A percentile compares a stretch with the other conserved stretches of the same genome.
These are phyloP conservation scores for Eurotiales sp. DNA, from an alignment of 2,329 filamentous ascomycete genomes.

Conservation along the genomic window DNA sequence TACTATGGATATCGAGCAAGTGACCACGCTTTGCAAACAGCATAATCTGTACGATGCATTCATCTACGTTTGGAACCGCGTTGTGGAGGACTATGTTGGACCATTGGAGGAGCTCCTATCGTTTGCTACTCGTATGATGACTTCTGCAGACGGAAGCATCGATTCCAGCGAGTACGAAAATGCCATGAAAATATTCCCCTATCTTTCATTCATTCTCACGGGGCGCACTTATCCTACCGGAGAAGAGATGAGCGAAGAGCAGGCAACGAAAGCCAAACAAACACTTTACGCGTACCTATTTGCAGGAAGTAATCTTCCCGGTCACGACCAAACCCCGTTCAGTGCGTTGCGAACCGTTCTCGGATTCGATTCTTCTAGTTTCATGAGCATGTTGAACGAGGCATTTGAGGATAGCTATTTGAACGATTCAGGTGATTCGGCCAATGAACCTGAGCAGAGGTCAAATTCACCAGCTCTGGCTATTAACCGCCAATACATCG, in stretches of 20 bases:
- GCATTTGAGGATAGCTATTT: constrained; percentile 94
- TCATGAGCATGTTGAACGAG: constrained; percentile 92
- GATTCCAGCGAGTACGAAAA: constrained; percentile 52
- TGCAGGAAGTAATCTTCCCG: constrained; percentile 58
- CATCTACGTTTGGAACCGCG: constrained; percentile 95
- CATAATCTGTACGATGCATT: constrained; percentile 91
- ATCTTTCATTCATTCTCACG: constrained; percentile 86
- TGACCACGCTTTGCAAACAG: constrained; percentile 85
- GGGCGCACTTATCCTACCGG: constrained; percentile 89
- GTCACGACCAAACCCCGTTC: constrained; percentile 64
- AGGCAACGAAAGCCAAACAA: constrained; percentile 73
- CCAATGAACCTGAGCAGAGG: constrained; percentile 45
- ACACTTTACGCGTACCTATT: constrained; percentile 93
- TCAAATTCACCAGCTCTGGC: constrained; percentile 55
- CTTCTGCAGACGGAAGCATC: constrained; percentile 46
- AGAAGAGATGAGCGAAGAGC: constrained; percentile 65
- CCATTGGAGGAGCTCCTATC: constrained; percentile 78
- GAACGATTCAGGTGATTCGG: constrained; percentile 67
- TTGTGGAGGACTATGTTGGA: constrained; percentile 82
- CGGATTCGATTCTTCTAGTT: constrained; percentile 84
- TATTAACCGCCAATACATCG: constrained; percentile 86
- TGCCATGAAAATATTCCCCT: constrained; percentile 89
- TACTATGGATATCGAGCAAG: constrained; percentile 90
- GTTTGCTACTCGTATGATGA: constrained; percentile 27
- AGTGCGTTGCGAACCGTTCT: constrained; percentile 81